Evolutionary conservation across 1,284 basidiomycete genomes (phyloP), one percentile per base, ranked within the genome.

Genomic region (Malassezia restricta): DNA sequence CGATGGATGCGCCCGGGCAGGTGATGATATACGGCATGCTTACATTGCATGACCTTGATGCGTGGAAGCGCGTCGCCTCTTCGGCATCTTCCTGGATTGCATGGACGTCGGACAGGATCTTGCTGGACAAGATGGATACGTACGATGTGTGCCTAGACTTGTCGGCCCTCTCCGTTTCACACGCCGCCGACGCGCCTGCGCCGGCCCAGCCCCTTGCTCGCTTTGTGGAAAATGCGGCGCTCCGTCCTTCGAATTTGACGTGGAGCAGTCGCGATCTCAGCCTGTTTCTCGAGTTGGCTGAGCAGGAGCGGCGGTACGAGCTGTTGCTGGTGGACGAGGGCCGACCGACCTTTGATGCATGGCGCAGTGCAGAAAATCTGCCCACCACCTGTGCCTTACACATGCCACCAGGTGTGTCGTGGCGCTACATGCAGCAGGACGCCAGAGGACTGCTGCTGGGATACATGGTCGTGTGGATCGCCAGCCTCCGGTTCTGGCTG

Each of bases 271-370:
- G 37, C 31, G 53, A 55, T 20, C n/a, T 50, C 17, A 47, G 40
- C 12, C 43, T 55, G 38, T 55, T 33, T 37, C 11, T 49, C 1
- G 53, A 55, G 20, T 33, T 55, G 8, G 48, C 40, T 11, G 47
- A 55, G 39, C 53, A 55, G 35, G 53, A 55, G 40, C 39, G 35
- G 12, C 42, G 35, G n/a, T 55, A 45, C 17, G 43, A 46, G 39
- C 11, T 32, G 6, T 20, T 50, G 15, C 44, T 55, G 17, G 9
- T 5, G 24, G 6, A 38, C 20, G 31, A 50, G 15, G 35, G 32
- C 14, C 53, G 41, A 5, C 47, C 43, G 3, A 15, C 24, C 5
- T 47, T 50, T 15, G 47, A 40, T n/a, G 48, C 43, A 6, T 49
- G 53, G 53, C 33, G 52, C 37, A 40, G 41, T 20, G 17, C 33